Evolutionary conservation across 805 yeast species (phyloP), one percentile per base, ranked within the genome.

Genomic region (Ogataea pini): DNA sequence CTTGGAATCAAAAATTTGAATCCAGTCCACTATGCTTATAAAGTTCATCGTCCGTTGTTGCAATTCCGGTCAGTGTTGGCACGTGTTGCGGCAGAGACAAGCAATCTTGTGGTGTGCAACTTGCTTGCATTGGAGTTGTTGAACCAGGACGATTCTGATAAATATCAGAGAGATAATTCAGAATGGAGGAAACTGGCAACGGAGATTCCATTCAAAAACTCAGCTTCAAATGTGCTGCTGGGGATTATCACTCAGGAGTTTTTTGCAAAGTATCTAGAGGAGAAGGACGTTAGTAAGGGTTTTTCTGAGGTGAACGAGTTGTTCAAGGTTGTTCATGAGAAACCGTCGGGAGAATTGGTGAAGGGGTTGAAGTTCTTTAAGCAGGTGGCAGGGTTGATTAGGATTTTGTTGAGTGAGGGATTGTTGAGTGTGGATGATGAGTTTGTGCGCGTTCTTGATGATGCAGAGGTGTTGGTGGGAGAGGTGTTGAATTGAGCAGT

Each of bases 51-150:
- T 55, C 76, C 79, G 32, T 70, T 88, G 29, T 70, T 87, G 42
- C 77, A 80, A 37, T 86, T 85, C 63, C 77, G 90, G 60, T 83
- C 89, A 16, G 80, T 81, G 47, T 63, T 85, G 40, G 75, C 80
- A 46, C 77, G 77, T 41, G 64, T 85, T 41, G 75, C 75, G 25
- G 68, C 65, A 18, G 74, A 73, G 36, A 61, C 82, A 22, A 75
- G 79, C 50, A 82, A 81, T 53, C 65, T 83, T n/a, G 62, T 81
- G 24, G 85, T 81, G 55, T 72, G 73, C 40, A 75, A 72, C 43
- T 59, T 73, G 49, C 77, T 73, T 60, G 79, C 82, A 17, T 72
- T 76, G 44, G 73, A 77, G 60, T 71, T 75, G 9, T 34, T 54
- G 54, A 79, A 81, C 25, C 79, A 78, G 45, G 86, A 82, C 56